Evolutionary conservation across 2,329 filamentous ascomycete species (phyloP), one percentile per base, ranked within the genome.

Genomic region (Colletotrichum higginsianum): DNA sequence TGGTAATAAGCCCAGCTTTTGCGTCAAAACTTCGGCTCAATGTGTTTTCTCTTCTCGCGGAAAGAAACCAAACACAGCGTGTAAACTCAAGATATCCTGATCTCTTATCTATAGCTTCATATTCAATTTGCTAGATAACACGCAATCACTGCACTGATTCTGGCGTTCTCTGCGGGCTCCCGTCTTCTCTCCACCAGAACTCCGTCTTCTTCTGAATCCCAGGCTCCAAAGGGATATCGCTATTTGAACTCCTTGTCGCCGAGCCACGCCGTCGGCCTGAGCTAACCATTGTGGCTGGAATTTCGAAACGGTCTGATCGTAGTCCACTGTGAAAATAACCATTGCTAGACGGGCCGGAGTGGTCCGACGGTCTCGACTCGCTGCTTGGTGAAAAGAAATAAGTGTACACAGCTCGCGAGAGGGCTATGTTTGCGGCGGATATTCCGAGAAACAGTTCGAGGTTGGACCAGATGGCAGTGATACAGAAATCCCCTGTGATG

Each of bases 361-460:
- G 61, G 42, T 46, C 26, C 18, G 55, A 50, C 18, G 53, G 13
- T n/a, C 35, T 21, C 0, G 53, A 1, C 1, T 35, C n/a, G 18
- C 8, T 2, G 5, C 4, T 44, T n/a, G 38, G 46, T 4, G 61
- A 44, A 46, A 61, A 64, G 44, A 78, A 70, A 49, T 69, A 75
- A 5, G 65, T 47, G 47, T 73, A 78, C 4, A 77, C 68, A 6
- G 74, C 74, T 11, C 76, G 73, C 1, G 67, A 75, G 56, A 65
- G 78, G 75, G 60, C 75, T 3, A 78, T 74, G 26, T 79, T 79
- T n/a, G 77, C 81, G n/a, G 78, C 79, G 3, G 81, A 76, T 18
- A 83, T 82, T 35, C 81, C 82, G 1, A 84, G 75, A 21, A 79
- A 79, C 0, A 79, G 77, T 26, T 49, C 9, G 47, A n/a, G 18